Evolutionary conservation across 352 stramenopile species (phyloP).

Genomic region (Pythium chondricola): DNA sequence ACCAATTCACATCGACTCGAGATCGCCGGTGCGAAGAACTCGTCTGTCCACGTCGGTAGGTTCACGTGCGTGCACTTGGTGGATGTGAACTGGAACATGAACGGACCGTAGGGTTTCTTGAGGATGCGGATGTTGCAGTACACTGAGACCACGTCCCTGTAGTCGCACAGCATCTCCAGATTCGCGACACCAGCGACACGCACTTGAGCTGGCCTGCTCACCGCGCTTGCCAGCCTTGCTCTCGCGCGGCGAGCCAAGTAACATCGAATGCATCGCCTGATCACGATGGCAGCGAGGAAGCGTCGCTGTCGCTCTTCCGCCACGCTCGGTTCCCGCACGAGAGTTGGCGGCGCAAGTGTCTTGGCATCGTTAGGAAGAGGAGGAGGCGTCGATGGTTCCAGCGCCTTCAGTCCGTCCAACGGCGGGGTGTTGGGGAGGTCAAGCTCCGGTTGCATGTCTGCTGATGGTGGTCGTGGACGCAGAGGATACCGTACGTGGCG

Average conservation of each 20-base stretch:
- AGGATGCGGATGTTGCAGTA: constrained; percentile 78
- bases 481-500: constrained; percentile 16
- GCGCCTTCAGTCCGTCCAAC: constrained; percentile 9
- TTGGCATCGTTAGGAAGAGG: constrained; percentile 2
- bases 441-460: constrained; percentile 5
- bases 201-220: constrained; percentile 59
- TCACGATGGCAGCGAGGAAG: constrained; percentile 21
- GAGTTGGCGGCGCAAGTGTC: not conserved
- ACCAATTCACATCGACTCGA: constrained; percentile 79
- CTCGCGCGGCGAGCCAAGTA: constrained; percentile 31
- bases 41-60: constrained; percentile 49
- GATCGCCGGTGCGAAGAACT: constrained; percentile 76
- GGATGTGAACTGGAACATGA: constrained; percentile 84
- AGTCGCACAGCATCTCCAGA: constrained; percentile 75
- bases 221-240: constrained; percentile 27
- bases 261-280: constrained; percentile 30
- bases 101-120: constrained; percentile 81
- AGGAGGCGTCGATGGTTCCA: not conserved
- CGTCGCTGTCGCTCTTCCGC: constrained; percentile 32
- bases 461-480: not conserved
- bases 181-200: constrained; percentile 34
- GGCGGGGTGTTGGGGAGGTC: constrained; percentile 68
- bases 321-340: constrained; percentile 21
- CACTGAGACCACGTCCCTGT: constrained; percentile 50
- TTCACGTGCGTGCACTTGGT: constrained; percentile 48